Conservation (phyloP, 1,284 basidiomycete species). For the Thecaphora thlaspeos region DNA sequence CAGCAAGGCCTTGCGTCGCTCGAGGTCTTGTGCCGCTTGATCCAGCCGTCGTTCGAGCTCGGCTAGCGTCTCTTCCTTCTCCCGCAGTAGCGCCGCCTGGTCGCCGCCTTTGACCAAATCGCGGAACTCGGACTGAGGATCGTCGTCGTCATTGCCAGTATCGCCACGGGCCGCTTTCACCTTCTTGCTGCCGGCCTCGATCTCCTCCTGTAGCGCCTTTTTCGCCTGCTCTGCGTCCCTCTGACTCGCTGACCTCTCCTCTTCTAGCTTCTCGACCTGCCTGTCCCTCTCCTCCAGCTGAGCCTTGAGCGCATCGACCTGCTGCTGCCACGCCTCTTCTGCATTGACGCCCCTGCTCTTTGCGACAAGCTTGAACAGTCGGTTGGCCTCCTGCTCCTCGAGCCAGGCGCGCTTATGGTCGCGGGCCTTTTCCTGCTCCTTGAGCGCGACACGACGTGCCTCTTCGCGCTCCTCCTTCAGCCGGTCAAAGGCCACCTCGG, state of each 20-base stretch:
- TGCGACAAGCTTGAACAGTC: conserved; percentile 30
- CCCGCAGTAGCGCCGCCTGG: neutral
- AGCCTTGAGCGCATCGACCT: conserved; percentile 25
- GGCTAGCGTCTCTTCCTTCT: neutral
- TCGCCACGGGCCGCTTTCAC: neutral
- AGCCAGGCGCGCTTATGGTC: conserved; percentile 15
- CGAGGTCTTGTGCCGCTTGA: neutral
- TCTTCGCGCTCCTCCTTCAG: conserved; percentile 36
- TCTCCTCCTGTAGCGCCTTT: conserved; percentile 7
- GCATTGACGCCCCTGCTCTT: conserved; percentile 22
- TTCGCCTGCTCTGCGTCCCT: conserved; percentile 4
- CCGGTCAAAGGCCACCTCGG: conserved; percentile 27
- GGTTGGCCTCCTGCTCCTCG: conserved; percentile 36
- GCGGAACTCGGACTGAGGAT: conserved; percentile 18
- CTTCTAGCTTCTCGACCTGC: conserved; percentile 4
- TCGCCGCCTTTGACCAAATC: conserved; percentile 7
- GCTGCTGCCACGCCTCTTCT: conserved; percentile 8
- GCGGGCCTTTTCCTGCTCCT: conserved; percentile 28
- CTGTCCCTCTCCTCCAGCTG: conserved; percentile 12
- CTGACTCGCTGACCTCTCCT: conserved; percentile 2
- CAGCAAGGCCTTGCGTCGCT: conserved; percentile 2
- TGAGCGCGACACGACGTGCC: conserved; percentile 24
- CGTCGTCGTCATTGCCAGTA: conserved; percentile 8
- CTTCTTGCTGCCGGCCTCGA: conserved; percentile 1
- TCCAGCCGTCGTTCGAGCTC: neutral